Base-by-base conservation (phyloP, 257 asterid genomes). In the Perilla frutescens region DNA sequence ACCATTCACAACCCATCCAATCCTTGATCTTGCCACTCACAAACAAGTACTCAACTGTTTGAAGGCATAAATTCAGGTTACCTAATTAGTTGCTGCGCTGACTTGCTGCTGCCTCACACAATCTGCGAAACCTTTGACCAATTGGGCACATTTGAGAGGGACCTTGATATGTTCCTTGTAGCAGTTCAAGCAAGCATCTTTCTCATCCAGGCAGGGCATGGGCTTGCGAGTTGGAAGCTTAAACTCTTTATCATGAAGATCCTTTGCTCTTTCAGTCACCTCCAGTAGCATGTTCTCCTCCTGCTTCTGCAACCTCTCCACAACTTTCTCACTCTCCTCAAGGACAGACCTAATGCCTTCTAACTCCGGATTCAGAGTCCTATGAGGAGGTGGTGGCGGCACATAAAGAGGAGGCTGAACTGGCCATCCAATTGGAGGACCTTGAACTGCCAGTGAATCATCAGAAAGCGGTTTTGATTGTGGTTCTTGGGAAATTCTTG, bases 211-310 rank as follows among this genome's bases (percentile, higher is more conserved):
- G 74, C 99, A 95, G 12, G 89, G 94, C 80, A 85, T 58, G 2
- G 90, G 96, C 82, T 81, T 87, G 75, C 80, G 85, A 65, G 65
- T 64, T 5, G 99, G 99, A 71, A 92, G 93, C 85, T 92, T 89
- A 80, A 92, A 92, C 82, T 95, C 99, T 78, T 87, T 89, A 53
- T 87, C 99, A 8, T 90, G 97, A 49, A 95, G 96, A 69, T 90
- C 96, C 84, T 89, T 95, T 6, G 98, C 97, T 73, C 92, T 87
- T 62, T 87, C 86, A 77, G 94, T 85, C 32, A 92, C 97, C 87
- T 95, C 97, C 71, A 87, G 80, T 65, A 92, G 59, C 92, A 95
- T 84, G 80, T 74, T 84, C 40, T 81, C 94, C 84, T 92, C 98
- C 75, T 82, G 87, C 81, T 87, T 90, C 88, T 87, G 88, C 91